Conservation (phyloP, 345 rosid species). For the Salix koriyanagi region DNA sequence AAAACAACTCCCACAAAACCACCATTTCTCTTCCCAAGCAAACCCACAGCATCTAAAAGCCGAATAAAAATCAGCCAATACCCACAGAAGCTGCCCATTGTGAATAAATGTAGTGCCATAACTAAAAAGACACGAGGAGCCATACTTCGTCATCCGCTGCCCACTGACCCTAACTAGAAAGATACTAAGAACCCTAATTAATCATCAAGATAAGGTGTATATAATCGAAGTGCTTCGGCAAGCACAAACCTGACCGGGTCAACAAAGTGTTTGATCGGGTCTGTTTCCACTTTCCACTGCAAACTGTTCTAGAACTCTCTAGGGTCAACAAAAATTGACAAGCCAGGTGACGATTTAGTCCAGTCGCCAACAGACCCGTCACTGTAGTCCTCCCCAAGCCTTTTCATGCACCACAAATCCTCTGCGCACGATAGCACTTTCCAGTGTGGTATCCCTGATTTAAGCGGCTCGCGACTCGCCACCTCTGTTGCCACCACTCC, state of each 20-base stretch:
- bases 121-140: background rate
- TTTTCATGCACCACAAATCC: slow-evolving; percentile 87
- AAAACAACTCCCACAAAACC: too few species aligned
- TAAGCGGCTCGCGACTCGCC: slow-evolving; percentile 60
- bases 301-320: slow-evolving; percentile 52
- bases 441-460: slow-evolving; percentile 77
- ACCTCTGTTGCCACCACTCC: slow-evolving; percentile 83
- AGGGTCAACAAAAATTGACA: slow-evolving; percentile 95
- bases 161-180: slow-evolving; percentile 16
- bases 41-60: slow-evolving; percentile 30
- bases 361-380: slow-evolving; percentile 82
- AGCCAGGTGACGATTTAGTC: slow-evolving; percentile 80
- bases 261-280: background rate
- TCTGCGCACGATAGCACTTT: slow-evolving; percentile 66
- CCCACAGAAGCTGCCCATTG: slow-evolving; percentile 12
- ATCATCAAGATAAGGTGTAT: slow-evolving; percentile 1
- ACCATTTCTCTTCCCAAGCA: too few species aligned
- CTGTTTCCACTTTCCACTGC: background rate
- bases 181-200: slow-evolving; percentile 4
- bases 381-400: slow-evolving; percentile 72
- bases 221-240: background rate
- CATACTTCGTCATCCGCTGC: background rate
- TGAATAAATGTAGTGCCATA: background rate
- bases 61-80: slow-evolving; percentile 22
- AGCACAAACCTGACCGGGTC: too few species aligned